Evolutionary conservation across 106 monocot species (phyloP).

Genomic region (Phalaenopsis equestris): DNA sequence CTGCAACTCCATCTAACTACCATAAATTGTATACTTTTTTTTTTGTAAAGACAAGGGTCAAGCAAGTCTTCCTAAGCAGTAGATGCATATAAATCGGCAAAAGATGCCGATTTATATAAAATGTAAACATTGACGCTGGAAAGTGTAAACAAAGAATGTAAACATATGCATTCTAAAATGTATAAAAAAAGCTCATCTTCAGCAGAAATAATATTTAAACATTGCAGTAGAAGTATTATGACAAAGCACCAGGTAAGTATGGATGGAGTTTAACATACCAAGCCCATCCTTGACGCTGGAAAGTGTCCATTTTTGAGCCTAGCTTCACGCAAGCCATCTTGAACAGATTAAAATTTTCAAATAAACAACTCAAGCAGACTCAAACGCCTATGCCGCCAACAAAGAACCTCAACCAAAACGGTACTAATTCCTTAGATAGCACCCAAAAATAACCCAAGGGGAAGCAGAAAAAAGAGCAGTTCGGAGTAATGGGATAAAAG

Average conservation of each 20-base stretch:
- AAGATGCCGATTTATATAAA: too few relatives aligned
- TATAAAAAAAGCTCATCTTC: background rate
- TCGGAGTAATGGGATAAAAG: background rate
- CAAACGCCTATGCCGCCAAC: background rate
- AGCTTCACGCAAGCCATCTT: slow-evolving; percentile 31
- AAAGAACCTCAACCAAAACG: background rate
- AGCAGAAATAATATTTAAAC: background rate
- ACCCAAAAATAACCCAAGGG: background rate
- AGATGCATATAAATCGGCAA: background rate
- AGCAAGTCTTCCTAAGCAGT: background rate
- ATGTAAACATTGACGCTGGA: too few relatives aligned
- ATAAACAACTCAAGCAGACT: background rate
- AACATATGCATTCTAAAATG: background rate
- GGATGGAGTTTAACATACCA: slow-evolving; percentile 24
- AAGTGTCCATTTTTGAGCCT: slow-evolving; percentile 36
- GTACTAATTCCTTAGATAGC: background rate
- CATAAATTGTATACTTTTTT: background rate
- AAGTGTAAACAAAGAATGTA: background rate
- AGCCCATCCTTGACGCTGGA: slow-evolving; percentile 29
- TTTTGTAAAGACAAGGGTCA: background rate
- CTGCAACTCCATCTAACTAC: background rate
- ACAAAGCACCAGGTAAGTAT: too few relatives aligned
- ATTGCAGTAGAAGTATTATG: background rate
- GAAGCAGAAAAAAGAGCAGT: background rate
- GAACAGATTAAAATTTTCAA: background rate